Evolutionary conservation across 1,284 basidiomycete genomes (phyloP).

Genomic region (Bothia castanella): DNA sequence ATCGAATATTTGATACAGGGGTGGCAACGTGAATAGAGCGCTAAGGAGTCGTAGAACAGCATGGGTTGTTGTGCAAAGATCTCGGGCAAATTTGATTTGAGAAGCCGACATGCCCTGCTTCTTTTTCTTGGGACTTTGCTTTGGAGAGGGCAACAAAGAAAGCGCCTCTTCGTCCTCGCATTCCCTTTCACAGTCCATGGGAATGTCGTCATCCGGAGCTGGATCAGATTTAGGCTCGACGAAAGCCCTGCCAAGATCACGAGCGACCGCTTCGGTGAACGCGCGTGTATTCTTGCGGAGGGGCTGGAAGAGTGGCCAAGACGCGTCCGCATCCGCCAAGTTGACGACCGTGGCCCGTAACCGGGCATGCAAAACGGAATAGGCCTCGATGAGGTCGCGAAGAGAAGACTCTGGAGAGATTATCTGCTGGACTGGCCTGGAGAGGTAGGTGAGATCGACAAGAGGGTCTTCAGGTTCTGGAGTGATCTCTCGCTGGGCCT

Average conservation of each 20-base stretch:
- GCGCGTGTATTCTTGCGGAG: conserved; percentile 48
- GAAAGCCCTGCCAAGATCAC: conserved; percentile 62
- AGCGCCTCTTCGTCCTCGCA: conserved; percentile 28
- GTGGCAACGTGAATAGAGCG: conserved; percentile 54
- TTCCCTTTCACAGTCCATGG: conserved; percentile 23
- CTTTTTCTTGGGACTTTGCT: conserved; percentile 55
- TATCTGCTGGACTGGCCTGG: conserved; percentile 56
- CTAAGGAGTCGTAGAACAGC: conserved; percentile 62
- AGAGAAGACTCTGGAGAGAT: conserved; percentile 45
- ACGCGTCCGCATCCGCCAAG: conserved; percentile 51
- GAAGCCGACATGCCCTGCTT: conserved; percentile 68
- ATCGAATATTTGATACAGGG: conserved; percentile 56
- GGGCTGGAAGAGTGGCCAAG: conserved; percentile 68
- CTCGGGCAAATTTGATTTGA: conserved; percentile 71
- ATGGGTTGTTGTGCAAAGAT: conserved; percentile 66
- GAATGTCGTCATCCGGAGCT: conserved; percentile 28
- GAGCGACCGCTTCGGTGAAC: conserved; percentile 52
- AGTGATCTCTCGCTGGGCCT: conserved; percentile 54
- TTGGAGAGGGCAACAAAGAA: conserved; percentile 48
- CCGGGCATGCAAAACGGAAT: conserved; percentile 62
- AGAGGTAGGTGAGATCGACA: conserved; percentile 59
- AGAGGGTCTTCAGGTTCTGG: conserved; percentile 69
- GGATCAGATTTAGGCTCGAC: conserved; percentile 47
- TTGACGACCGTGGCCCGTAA: conserved; percentile 49
- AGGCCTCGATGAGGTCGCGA: conserved; percentile 63